Base-by-base conservation (phyloP, 176 grass and related monocot genomes). In the Cenchrus americanus region DNA sequence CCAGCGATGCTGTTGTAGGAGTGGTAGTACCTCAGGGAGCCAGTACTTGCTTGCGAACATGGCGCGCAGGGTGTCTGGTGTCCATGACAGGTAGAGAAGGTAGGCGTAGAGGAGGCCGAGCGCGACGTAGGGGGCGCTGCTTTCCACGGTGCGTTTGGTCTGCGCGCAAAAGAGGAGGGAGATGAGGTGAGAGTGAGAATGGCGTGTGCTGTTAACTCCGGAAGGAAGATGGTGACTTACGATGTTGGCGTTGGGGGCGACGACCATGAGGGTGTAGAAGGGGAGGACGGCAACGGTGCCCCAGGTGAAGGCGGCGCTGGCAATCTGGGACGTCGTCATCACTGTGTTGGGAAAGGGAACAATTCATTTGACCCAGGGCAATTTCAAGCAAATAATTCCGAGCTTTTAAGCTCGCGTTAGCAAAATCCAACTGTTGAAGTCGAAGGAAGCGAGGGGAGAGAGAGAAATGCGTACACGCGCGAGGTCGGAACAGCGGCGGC, bases 31-130 rank as follows among this genome's bases (percentile, higher is more conserved):
- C 96, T 99, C 96, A 6, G 96, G 96, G 54, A 99, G 86, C 93
- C 91, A 96, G 83, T 99, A 96, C 89, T 94, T 96, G 89, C 88
- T 96, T 18, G 89, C 91, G 73, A 99, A 99, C 93, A 99, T 99
- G 78, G 73, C 85, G 42, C 83, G 77, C 40, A 94, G 60, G 51
- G 86, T 96, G 8, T 99, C 97, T 13, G 97, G 93, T 18, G 87
- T 99, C 97, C 97, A 96, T 6, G 97, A 96, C 17, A 99, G 84
- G 86, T 84, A 94, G 78, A 99, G 92, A 77, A 99, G 84, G 80
- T 94, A 99, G 13, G 86, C 86, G 71, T 99, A 99, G 76, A 99
- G 87, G 74, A 96, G 17, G 74, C 97, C 93, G 4, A 99, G 84
- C 0, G 83, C 76, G 10, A 96, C 86, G 71, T 94, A 99, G 0